Conservation (phyloP, 768 basidiomycete species). For the Naematelia encephala region DNA sequence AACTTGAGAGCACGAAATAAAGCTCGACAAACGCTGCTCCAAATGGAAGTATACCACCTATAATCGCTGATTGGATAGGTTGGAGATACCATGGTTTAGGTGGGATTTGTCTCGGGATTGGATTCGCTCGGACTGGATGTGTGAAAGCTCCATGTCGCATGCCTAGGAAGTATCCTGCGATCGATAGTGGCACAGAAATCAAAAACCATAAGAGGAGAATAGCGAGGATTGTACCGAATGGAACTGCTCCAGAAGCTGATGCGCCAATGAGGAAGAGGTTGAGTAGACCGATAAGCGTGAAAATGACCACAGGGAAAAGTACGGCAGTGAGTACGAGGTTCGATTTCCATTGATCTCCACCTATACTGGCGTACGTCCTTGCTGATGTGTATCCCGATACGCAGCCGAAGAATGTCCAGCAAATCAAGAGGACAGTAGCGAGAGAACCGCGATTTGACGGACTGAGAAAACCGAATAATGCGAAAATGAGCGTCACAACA, state of each 20-base stretch:
- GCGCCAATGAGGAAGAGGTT: conserved; percentile 82
- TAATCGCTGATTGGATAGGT: conserved; percentile 69
- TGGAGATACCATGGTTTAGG: conserved; percentile 77
- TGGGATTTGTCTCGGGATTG: conserved; percentile 94
- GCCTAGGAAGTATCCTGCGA: conserved; percentile 81
- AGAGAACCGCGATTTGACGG: conserved; percentile 93
- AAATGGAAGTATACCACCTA: conserved; percentile 90
- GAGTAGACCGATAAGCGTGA: conserved; percentile 79
- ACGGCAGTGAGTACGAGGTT: conserved; percentile 86
- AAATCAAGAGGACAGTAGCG: conserved; percentile 89
- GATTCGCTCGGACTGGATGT: conserved; percentile 86
- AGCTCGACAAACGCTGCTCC: conserved; percentile 94
- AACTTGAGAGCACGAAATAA: conserved; percentile 83
- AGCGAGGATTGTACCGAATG: conserved; percentile 88
- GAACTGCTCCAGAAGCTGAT: conserved; percentile 90
- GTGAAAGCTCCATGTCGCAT: conserved; percentile 75
- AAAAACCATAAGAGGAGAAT: conserved; percentile 88
- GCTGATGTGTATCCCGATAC: conserved; percentile 86
- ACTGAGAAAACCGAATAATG: conserved; percentile 85
- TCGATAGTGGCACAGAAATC: conserved; percentile 84
- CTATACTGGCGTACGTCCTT: conserved; percentile 73
- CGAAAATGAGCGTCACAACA: conserved; percentile 84
- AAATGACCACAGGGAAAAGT: conserved; percentile 77
- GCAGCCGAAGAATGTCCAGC: conserved; percentile 91
- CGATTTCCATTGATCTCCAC: conserved; percentile 71